phyloP scores from a whole-genome alignment of 75 land plant species.

The Gnetum montanum region DNA sequence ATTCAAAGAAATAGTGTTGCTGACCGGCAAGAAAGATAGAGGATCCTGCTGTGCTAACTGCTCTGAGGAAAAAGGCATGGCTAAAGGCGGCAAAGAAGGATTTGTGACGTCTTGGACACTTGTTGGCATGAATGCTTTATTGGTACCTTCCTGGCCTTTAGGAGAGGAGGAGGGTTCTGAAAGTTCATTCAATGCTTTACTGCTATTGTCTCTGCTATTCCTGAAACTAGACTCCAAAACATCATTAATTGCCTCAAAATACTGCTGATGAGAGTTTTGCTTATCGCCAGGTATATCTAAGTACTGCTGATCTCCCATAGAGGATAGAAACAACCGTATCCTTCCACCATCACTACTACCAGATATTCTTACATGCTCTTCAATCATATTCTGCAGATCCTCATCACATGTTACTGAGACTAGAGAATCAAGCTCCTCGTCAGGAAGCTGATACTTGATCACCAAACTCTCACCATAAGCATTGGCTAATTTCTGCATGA shows the following conservation, averaged over 20 bases:
- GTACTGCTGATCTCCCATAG: slow-evolving; percentile 34
- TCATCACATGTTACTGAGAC: slow-evolving; percentile 61
- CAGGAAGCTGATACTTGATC: slow-evolving; percentile 69
- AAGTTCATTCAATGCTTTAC: slow-evolving; percentile 22
- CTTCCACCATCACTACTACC: slow-evolving; percentile 27
- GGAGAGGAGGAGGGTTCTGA: slow-evolving; percentile 16
- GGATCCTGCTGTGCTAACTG: too few species aligned
- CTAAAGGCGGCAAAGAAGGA: not conserved
- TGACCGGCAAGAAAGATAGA: too few species aligned
- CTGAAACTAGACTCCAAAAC: too few species aligned
- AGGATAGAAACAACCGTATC: slow-evolving; percentile 52
- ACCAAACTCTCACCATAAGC: slow-evolving; percentile 28
- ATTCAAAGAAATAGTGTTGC: too few species aligned
- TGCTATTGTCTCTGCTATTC: slow-evolving; percentile 10
- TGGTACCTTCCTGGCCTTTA: slow-evolving; percentile 8
- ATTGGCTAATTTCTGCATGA: slow-evolving; percentile 54
- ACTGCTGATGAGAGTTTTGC: slow-evolving; percentile 24
- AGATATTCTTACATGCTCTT: slow-evolving; percentile 56
- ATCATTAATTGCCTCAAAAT: slow-evolving; percentile 66
- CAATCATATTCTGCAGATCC: slow-evolving; percentile 80
- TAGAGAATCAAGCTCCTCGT: slow-evolving; percentile 76
- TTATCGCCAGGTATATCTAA: slow-evolving; percentile 12
- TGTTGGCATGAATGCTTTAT: not conserved
- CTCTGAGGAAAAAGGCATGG: slow-evolving; percentile 5
- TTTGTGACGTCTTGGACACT: slow-evolving; percentile 4